Conservation (phyloP, 2,329 filamentous ascomycete genomes). For the Colletotrichum sp. region DNA sequence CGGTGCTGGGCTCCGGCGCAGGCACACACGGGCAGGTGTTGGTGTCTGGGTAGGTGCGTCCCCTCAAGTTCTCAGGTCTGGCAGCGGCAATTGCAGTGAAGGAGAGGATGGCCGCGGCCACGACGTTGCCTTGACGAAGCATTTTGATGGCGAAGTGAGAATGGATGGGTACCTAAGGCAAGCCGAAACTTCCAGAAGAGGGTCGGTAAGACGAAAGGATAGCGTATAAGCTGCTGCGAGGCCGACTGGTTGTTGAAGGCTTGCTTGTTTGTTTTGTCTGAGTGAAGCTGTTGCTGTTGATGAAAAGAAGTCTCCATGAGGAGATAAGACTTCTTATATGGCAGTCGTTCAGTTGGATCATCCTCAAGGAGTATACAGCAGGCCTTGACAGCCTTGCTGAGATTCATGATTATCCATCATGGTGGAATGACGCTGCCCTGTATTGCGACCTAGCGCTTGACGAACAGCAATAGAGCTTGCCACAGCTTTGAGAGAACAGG, state of each 20-base stretch:
- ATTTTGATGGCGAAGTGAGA: slow-evolving; percentile 23
- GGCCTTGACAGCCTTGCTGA: not conserved
- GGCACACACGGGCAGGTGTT: slow-evolving; percentile 18
- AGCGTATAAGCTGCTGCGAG: not conserved
- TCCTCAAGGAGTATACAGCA: not conserved
- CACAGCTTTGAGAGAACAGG: not conserved
- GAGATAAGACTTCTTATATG: not conserved
- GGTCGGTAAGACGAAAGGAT: not conserved
- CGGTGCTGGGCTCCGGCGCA: slow-evolving; percentile 15
- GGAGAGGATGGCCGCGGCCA: not conserved
- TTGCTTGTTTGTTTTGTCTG: not conserved
- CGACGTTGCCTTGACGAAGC: not conserved
- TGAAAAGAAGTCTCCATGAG: not conserved
- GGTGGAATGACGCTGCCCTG: slow-evolving; percentile 14
- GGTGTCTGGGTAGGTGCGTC: slow-evolving; percentile 4
- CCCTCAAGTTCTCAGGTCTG: slow-evolving; percentile 11
- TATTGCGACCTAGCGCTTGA: slow-evolving; percentile 13
- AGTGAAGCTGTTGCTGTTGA: not conserved
- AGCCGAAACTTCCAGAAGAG: not conserved
- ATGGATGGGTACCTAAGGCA: not conserved
- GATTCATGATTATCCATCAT: not conserved
- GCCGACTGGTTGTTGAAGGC: not conserved
- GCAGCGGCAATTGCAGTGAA: not conserved
- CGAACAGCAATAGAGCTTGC: not conserved
- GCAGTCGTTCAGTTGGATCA: not conserved